phyloP scores from a whole-genome alignment of 306 rosid genomes.

The Amphicarpaea edgeworthii region DNA sequence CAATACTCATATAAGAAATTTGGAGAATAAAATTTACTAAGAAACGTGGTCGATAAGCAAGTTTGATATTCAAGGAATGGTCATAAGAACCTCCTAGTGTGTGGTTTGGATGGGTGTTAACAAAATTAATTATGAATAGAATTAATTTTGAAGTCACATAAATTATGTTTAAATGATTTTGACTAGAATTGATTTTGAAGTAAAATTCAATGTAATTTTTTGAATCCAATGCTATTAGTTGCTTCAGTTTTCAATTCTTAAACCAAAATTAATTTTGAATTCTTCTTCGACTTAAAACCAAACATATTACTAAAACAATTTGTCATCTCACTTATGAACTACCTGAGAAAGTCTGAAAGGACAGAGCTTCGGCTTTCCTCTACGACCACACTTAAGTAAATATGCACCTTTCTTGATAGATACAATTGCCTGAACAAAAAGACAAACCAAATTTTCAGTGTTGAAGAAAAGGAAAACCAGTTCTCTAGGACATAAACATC shows the following conservation, averaged over 20 bases:
- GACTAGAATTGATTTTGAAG: too few species aligned
- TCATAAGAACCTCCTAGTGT: not conserved
- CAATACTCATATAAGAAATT: conserved; percentile 11
- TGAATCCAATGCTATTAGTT: too few species aligned
- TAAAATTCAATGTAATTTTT: too few species aligned
- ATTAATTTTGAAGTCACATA: too few species aligned
- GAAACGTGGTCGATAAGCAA: conserved; percentile 29
- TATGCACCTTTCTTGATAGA: conserved; percentile 87
- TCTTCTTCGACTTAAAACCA: too few species aligned
- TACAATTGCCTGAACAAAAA: conserved; percentile 72
- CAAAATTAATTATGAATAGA: too few species aligned
- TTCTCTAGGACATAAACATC: not conserved
- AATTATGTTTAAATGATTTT: too few species aligned
- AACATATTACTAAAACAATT: too few species aligned
- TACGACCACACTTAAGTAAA: conserved; percentile 74
- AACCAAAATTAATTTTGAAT: too few species aligned
- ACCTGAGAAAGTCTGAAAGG: conserved; percentile 88
- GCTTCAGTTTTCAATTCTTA: too few species aligned
- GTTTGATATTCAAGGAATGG: conserved; percentile 22
- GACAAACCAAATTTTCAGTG: conserved; percentile 34
- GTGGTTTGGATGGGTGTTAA: too few species aligned
- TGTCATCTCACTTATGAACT: conserved; percentile 16
- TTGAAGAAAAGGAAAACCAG: conserved; percentile 14
- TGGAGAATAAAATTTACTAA: conserved; percentile 21
- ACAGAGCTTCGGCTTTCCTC: conserved; percentile 86